A percentile compares a stretch with the other conserved stretches of the same genome.
These are phyloP conservation scores for Knoxia roxburghii DNA, from an alignment of 257 asterid genomes.

Conservation along the genomic window DNA sequence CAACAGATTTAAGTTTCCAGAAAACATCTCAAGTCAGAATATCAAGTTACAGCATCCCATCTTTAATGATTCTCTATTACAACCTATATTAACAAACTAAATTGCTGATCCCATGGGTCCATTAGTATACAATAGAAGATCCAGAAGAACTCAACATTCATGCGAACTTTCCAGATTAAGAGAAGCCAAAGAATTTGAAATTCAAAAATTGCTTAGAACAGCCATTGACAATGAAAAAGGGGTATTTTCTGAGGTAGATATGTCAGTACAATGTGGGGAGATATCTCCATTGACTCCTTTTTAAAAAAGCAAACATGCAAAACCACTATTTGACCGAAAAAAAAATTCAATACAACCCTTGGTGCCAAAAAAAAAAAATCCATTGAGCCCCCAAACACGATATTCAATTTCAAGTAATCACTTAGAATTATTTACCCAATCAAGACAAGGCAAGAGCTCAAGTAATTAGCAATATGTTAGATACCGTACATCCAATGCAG, in stretches of 20 bases:
- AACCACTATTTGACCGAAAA: background rate
- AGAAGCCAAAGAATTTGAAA: background rate
- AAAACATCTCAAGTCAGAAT: background rate
- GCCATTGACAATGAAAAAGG: background rate
- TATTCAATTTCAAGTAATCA: no score
- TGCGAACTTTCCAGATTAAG: background rate
- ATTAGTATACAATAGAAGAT: background rate
- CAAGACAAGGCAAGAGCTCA: background rate
- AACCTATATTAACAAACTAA: background rate
- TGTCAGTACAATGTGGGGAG: background rate
- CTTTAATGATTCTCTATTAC: background rate
- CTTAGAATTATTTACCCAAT: background rate
- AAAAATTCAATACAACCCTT: no score
- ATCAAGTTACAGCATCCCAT: background rate
- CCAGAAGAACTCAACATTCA: background rate
- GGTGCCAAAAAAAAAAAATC: no score
- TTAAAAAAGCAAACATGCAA: background rate
- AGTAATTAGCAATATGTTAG: background rate
- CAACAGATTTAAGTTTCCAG: slow-evolving; percentile 14
- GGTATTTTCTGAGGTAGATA: background rate
- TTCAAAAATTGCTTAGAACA: background rate
- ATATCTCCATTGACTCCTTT: background rate
- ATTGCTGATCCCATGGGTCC: background rate
- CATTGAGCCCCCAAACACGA: no score
- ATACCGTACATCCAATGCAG: background rate